Evolutionary conservation across 2,329 filamentous ascomycete species (phyloP), one percentile per base, ranked within the genome.

Genomic region (Mariannaea sp.): DNA sequence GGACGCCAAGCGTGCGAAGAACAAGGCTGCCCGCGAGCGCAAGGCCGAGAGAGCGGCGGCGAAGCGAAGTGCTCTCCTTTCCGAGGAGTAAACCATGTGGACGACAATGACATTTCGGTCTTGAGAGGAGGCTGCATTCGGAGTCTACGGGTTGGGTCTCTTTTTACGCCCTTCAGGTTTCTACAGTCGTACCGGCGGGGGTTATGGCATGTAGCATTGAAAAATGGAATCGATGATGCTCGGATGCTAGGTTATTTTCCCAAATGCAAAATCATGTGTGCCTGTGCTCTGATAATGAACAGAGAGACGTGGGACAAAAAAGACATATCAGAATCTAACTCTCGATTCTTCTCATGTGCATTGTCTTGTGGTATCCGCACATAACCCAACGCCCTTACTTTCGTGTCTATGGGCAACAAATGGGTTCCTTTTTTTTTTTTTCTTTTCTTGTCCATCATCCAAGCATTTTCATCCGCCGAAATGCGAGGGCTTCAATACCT

Each of bases 1-100:
- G 94, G 94, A 97, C 77, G 91, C 90, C 84, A 97, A 96, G 88
- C 92, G 94, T 83, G 91, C 92, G 78, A 97, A 96, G 92, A 97
- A 92, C 87, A 97, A 97, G 92, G 94, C 94, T 75, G 94, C 94
- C 72, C 92, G 94, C 82, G 94, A 97, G 89, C 89, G 94, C 84
- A 94, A 94, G 88, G 80, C 87, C 80, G 91, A 96, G 85, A 90
- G 95, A 80, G 85, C 88, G 77, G 78, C 82, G 75, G 87, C 89
- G 78, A 99, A 99, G 93, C 87, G 92, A 78, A 88, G 85, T 74
- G 92, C 90, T 74, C 77, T 95, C 77, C 75, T 88, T 72, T 90
- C 82, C 75, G 80, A 82, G 71, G 81, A 81, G 72, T 78, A 81
- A 72, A 76, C 73, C 68, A 74, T 74, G 71, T 77, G 74, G 69